Evolutionary conservation across 1,284 basidiomycete species (phyloP), one percentile per base, ranked within the genome.

Genomic region (Ustilago shanxiensis): DNA sequence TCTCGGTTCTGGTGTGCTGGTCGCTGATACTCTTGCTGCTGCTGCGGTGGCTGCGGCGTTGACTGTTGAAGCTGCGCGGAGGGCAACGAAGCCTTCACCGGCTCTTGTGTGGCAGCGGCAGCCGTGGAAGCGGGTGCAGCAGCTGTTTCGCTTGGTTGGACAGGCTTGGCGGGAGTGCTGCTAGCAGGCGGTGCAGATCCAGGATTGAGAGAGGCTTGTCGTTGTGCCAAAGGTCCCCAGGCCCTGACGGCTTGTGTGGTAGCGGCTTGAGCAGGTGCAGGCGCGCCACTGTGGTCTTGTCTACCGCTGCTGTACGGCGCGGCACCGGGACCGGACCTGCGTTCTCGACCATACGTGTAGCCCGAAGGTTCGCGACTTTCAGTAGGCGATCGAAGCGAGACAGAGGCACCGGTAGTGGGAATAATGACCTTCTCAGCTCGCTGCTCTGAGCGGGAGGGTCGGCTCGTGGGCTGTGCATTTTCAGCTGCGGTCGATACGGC

Each of bases 151-250:
- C 49, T 45, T 35, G 60, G 24, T 1, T 41, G 24, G 5, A 61
- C 41, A 14, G 70, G 26, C 41, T 49, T 65, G 26, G 68, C 24
- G 8, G 66, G 37, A 24, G 51, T 57, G 35, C 45, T 49, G 47
- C 24, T 35, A 20, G 60, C 39, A 10, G 67, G 61, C 14, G 62
- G 66, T n/a, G 64, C 63, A 14, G 74, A 57, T 59, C 66, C 69
- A 2, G 74, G 75, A 16, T 77, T 77, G 51, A 77, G 60, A 22
- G 75, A 77, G 54, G 80, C 74, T 57, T 79, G 65, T 59, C 80
- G 54, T 62, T 80, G 53, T 66, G 83, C 84, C 14, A 85, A 61
- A 2, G 84, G 83, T 10, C 84, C 84, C 84, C 84, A 85, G 24
- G 75, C 71, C 33, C 75, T 59, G 10, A 35, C 75, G 0, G 74